Conservation (phyloP, 352 stramenopile species). For the Globisporangium solare region DNA sequence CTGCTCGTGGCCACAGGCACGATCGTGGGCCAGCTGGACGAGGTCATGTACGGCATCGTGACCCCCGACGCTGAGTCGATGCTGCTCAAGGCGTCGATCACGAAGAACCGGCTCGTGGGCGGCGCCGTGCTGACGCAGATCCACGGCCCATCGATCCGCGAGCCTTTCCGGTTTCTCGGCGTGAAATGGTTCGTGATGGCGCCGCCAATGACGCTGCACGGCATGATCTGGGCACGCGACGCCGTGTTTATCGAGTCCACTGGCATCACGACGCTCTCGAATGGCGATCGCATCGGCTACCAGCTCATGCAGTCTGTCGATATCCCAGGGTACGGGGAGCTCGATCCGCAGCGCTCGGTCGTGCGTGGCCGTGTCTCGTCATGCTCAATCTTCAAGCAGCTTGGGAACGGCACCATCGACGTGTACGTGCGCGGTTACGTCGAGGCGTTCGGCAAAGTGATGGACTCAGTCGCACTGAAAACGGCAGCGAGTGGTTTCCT, state of each 20-base stretch:
- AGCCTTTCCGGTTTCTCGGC: slow-evolving; percentile 29
- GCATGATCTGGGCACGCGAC: slow-evolving; percentile 21
- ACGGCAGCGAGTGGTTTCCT: slow-evolving; percentile 14
- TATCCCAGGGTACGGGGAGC: background rate
- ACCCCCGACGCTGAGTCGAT: slow-evolving; percentile 15
- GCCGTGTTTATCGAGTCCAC: slow-evolving; percentile 17
- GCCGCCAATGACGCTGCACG: slow-evolving; percentile 13
- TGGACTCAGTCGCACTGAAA: background rate
- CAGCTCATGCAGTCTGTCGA: slow-evolving; percentile 11
- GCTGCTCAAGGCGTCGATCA: slow-evolving; percentile 25
- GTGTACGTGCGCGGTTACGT: slow-evolving; percentile 8
- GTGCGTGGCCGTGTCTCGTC: slow-evolving; percentile 7
- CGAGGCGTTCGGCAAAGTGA: slow-evolving; percentile 2
- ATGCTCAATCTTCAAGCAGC: slow-evolving; percentile 12
- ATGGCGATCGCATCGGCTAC: slow-evolving; percentile 17
- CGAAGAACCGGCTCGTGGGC: slow-evolving; percentile 25
- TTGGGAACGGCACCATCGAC: slow-evolving; percentile 11
- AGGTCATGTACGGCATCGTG: slow-evolving; percentile 11
- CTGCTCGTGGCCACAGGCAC: slow-evolving; percentile 9
- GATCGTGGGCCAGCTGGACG: slow-evolving; percentile 11
- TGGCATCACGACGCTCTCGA: background rate
- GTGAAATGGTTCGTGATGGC: slow-evolving; percentile 27
- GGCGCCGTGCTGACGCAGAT: slow-evolving; percentile 22
- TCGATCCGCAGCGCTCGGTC: slow-evolving; percentile 2
- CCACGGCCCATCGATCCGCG: slow-evolving; percentile 10